Conservation (phyloP, 23 red algal species). For the Gracilaria vermiculophylla region DNA sequence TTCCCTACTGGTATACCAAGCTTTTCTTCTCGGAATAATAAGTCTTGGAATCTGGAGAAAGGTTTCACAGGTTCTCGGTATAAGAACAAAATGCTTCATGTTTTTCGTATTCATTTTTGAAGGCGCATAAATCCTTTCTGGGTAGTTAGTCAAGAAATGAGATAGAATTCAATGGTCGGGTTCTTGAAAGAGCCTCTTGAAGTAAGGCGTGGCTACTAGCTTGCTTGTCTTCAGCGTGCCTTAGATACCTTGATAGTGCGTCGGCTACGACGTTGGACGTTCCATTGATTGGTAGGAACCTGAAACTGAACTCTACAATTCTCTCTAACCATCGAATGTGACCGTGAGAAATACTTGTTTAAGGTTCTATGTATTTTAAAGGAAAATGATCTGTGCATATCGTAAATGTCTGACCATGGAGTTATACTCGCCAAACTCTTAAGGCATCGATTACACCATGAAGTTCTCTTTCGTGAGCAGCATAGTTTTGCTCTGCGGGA, state of each 20-base stretch:
- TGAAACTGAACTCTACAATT: constrained; percentile 23
- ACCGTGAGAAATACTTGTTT: background rate
- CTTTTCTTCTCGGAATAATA: background rate
- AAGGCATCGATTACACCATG: background rate
- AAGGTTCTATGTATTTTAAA: constrained; percentile 4
- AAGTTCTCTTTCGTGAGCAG: background rate
- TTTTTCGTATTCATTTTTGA: background rate
- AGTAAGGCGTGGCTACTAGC: constrained; percentile 6
- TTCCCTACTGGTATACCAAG: background rate
- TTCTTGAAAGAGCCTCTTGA: background rate
- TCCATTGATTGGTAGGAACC: constrained; percentile 3
- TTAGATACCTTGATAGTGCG: background rate
- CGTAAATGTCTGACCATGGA: background rate
- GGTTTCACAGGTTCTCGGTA: background rate
- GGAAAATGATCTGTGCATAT: constrained; percentile 22
- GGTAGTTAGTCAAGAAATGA: background rate
- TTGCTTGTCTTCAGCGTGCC: background rate
- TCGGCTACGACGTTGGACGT: constrained; percentile 30
- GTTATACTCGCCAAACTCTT: constrained; percentile 3
- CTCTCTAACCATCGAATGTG: constrained; percentile 11
- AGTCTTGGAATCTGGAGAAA: background rate
- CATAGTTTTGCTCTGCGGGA: background rate
- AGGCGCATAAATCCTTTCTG: background rate
- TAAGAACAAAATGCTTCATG: background rate
- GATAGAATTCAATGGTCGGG: background rate